Conservation (phyloP, 208 protist genomes). For the Acanthamoeba polyphaga region DNA sequence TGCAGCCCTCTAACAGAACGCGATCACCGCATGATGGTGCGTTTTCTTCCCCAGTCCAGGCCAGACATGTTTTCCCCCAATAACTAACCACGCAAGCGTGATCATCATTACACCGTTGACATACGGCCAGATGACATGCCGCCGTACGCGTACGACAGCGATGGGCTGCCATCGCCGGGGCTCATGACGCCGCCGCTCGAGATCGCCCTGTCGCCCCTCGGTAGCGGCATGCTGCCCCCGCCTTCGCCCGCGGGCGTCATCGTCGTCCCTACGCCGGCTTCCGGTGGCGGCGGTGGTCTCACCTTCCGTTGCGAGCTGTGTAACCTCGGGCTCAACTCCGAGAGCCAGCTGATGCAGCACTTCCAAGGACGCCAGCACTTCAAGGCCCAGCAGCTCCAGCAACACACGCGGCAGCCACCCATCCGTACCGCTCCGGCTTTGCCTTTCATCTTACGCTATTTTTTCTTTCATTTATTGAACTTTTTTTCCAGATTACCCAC, state of each 20-base stretch:
- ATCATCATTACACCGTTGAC: no score
- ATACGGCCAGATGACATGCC: neutral
- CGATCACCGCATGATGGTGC: no score
- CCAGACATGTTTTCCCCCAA: no score
- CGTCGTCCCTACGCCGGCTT: neutral
- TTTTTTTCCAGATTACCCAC: neutral
- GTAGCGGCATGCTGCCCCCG: neutral
- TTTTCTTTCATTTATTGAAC: neutral
- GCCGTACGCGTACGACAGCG: neutral
- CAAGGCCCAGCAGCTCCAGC: slow-evolving; percentile 25
- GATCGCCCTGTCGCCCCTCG: neutral
- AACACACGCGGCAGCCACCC: neutral
- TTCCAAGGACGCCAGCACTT: slow-evolving; percentile 48
- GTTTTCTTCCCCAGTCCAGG: no score
- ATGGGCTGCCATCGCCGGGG: neutral
- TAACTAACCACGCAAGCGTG: no score
- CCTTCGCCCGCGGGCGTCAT: no score
- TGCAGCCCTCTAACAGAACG: no score
- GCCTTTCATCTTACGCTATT: neutral
- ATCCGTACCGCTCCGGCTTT: neutral
- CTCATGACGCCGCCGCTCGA: neutral
- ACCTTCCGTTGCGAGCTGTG: slow-evolving; percentile 40
- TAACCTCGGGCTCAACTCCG: slow-evolving; percentile 54
- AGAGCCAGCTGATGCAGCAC: slow-evolving; percentile 60
- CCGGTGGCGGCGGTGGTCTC: neutral